A percentile compares a stretch with the other conserved stretches of the same genome.
Evolutionary conservation across 805 yeast genomes (phyloP).

Genomic region (Blastobotrys parvus): DNA sequence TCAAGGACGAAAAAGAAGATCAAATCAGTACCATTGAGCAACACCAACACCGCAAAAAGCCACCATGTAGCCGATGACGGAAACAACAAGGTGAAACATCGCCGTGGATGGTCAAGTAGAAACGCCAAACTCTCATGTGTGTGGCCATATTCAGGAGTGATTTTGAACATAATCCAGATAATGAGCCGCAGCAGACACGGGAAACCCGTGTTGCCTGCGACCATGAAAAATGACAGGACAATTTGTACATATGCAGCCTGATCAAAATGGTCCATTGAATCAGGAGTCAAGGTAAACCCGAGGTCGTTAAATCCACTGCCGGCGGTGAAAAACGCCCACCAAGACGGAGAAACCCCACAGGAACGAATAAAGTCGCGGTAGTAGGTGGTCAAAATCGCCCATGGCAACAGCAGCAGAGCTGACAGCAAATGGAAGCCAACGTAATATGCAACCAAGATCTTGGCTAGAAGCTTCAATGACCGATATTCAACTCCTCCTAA

Average conservation of each 20-base stretch:
- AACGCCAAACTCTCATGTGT: conserved; percentile 69
- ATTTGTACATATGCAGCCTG: conserved; percentile 58
- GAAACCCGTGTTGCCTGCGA: conserved; percentile 92
- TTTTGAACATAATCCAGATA: conserved; percentile 69
- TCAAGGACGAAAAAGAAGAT: conserved; percentile 75
- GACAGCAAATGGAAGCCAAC: conserved; percentile 66
- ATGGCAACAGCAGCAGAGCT: conserved; percentile 39
- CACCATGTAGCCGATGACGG: conserved; percentile 96
- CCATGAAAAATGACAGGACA: conserved; percentile 58
- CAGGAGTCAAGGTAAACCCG: conserved; percentile 74
- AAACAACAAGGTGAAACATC: conserved; percentile 88
- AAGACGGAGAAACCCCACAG: conserved; percentile 62
- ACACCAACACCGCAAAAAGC: conserved; percentile 67
- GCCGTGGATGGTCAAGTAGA: conserved; percentile 88
- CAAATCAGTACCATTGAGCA: conserved; percentile 69
- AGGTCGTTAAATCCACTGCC: conserved; percentile 77
- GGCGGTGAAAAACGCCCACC: conserved; percentile 92
- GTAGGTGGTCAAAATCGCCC: conserved; percentile 31
- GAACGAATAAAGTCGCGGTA: conserved; percentile 31
- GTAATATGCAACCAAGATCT: conserved; percentile 57
- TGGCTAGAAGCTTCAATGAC: conserved; percentile 68
- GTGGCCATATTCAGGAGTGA: conserved; percentile 46
- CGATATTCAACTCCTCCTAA: conserved; percentile 96
- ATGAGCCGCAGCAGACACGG: conserved; percentile 75
- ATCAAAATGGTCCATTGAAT: conserved; percentile 66